Evolutionary conservation across 345 rosid species (phyloP).

Genomic region (Populus ilicifolia): DNA sequence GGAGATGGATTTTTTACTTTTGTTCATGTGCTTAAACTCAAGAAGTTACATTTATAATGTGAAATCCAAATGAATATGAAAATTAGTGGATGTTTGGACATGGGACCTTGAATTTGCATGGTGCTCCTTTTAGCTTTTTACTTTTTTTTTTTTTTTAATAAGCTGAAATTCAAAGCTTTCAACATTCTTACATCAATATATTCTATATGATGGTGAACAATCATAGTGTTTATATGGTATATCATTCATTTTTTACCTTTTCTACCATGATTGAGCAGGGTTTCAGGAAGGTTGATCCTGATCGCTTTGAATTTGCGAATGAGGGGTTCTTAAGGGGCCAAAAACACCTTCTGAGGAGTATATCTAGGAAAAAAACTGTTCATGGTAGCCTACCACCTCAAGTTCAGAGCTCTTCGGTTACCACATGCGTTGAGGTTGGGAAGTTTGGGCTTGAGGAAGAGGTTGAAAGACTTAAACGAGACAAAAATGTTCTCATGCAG

Average conservation of each 20-base stretch:
- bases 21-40: neutral
- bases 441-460: slow-evolving; percentile 94
- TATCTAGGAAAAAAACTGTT: slow-evolving; percentile 70
- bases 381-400: slow-evolving; percentile 58
- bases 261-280: slow-evolving; percentile 50
- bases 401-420: slow-evolving; percentile 59
- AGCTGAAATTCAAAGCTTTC: neutral
- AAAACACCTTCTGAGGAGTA: slow-evolving; percentile 66
- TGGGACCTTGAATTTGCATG: neutral
- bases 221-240: neutral
- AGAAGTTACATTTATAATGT: neutral
- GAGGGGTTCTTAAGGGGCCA: slow-evolving; percentile 89
- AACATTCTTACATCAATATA: neutral
- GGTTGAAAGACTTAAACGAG: slow-evolving; percentile 91
- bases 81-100: neutral
- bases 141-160: neutral
- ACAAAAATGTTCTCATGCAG: slow-evolving; percentile 95
- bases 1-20: neutral
- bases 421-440: slow-evolving; percentile 91
- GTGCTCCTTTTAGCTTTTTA: neutral
- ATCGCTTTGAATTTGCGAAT: slow-evolving; percentile 90
- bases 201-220: neutral
- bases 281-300: slow-evolving; percentile 89
- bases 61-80: neutral
- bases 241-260: neutral